phyloP scores from a whole-genome alignment of 2,329 filamentous ascomycete species.

The Trichocomaceae sp. region DNA sequence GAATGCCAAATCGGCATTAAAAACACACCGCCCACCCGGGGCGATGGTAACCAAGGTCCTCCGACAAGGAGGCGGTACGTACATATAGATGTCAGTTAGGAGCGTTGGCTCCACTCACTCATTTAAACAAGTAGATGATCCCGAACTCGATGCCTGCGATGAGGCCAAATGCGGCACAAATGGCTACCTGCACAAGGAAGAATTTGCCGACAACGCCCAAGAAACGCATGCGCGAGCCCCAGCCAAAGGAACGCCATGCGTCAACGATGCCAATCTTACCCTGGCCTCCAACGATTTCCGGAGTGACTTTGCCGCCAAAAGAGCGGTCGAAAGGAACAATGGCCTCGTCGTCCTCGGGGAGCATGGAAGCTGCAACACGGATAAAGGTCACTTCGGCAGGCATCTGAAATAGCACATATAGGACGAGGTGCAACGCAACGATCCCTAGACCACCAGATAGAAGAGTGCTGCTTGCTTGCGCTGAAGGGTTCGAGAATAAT shows the following conservation, averaged over 20 bases:
- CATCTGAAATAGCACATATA: slow-evolving; percentile 60
- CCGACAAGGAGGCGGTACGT: no score
- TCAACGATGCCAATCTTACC: slow-evolving; percentile 66
- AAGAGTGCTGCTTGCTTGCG: slow-evolving; percentile 23
- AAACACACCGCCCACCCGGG: background rate
- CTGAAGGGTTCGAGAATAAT: slow-evolving; percentile 37
- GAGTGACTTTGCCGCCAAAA: slow-evolving; percentile 69
- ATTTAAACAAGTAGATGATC: slow-evolving; percentile 26
- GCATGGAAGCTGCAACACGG: slow-evolving; percentile 79
- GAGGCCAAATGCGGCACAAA: slow-evolving; percentile 43
- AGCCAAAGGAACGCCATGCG: slow-evolving; percentile 73
- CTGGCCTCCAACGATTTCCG: slow-evolving; percentile 65
- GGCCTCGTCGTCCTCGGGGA: slow-evolving; percentile 72
- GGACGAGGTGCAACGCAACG: slow-evolving; percentile 36
- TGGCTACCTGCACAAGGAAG: slow-evolving; percentile 48
- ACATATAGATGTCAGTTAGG: no score
- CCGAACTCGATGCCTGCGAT: slow-evolving; percentile 50
- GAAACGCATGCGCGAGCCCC: slow-evolving; percentile 64
- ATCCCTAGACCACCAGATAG: slow-evolving; percentile 32
- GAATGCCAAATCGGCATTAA: background rate
- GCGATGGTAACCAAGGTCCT: background rate
- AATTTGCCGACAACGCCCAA: slow-evolving; percentile 71
- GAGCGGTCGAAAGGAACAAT: slow-evolving; percentile 87
- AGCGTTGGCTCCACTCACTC: no score
- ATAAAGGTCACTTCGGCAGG: slow-evolving; percentile 70